phyloP scores from a whole-genome alignment of 2,329 filamentous ascomycete genomes.

The Leptodontidium sp. region DNA sequence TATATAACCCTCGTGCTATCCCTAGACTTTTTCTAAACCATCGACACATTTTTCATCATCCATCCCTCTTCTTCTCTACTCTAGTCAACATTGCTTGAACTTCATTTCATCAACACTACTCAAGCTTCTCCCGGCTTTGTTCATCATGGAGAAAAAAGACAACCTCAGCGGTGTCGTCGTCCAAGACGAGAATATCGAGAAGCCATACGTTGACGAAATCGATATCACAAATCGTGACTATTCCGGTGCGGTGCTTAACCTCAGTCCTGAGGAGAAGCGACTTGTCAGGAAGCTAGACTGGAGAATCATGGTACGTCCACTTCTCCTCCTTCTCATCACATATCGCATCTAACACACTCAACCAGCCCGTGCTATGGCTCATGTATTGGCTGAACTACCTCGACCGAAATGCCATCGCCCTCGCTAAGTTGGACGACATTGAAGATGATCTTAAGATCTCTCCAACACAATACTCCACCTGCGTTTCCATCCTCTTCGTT shows the following conservation, averaged over 20 bases:
- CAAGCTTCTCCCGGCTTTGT: background rate
- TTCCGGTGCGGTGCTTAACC: constrained; percentile 13
- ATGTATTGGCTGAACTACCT: constrained; percentile 48
- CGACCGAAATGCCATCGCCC: constrained; percentile 43
- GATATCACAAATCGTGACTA: constrained; percentile 18
- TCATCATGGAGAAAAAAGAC: constrained; percentile 19
- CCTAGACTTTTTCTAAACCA: constrained; percentile 2
- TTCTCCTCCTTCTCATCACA: background rate
- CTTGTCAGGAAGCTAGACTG: constrained; percentile 21
- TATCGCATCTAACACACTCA: background rate
- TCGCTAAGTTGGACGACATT: constrained; percentile 30
- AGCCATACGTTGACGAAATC: constrained; percentile 5
- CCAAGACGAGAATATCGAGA: constrained; percentile 10
- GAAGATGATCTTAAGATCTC: constrained; percentile 47
- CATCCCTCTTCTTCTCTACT: background rate
- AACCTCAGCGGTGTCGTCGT: constrained; percentile 7
- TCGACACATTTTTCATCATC: background rate
- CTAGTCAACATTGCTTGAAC: background rate
- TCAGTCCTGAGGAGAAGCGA: constrained; percentile 11
- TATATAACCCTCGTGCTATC: constrained; percentile 15
- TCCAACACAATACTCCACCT: constrained; percentile 40
- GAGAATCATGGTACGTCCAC: constrained; percentile 18
- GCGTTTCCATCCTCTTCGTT: constrained; percentile 45
- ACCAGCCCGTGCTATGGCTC: constrained; percentile 39
- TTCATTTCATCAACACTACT: background rate